These are phyloP conservation scores for Evansstolkia leycettana DNA, from an alignment of 495 filamentous ascomycete species.

Conservation along the genomic window DNA sequence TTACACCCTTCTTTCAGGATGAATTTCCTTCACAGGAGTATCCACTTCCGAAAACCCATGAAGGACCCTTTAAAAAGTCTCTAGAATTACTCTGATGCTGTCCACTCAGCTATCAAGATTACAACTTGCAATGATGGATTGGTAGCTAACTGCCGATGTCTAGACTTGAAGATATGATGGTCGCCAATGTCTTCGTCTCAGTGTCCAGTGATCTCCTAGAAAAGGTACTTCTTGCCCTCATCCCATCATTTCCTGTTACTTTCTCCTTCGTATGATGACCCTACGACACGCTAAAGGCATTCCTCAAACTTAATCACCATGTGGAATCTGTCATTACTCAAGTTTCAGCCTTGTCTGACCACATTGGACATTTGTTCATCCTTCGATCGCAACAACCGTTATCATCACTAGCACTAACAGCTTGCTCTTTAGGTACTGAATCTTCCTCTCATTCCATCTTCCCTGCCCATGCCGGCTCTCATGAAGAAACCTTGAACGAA, in stretches of 20 bases:
- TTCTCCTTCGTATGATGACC: constrained; percentile 60
- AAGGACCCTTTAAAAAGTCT: constrained; percentile 45
- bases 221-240: constrained; percentile 41
- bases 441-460: constrained; percentile 6
- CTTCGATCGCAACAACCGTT: too few relatives aligned
- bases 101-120: not conserved
- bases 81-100: constrained; percentile 57
- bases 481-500: constrained; percentile 96
- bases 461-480: constrained; percentile 18
- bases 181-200: constrained; percentile 1
- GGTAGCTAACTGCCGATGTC: too few relatives aligned
- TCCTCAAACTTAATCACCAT: constrained; percentile 90
- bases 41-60: constrained; percentile 70
- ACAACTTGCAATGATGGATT: too few relatives aligned
- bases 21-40: constrained; percentile 56
- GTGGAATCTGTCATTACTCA: constrained; percentile 68
- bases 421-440: constrained; percentile 34
- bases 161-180: not conserved
- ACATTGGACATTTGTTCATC: constrained; percentile 9
- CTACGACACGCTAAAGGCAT: constrained; percentile 82
- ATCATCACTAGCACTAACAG: constrained; percentile 30
- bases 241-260: constrained; percentile 6
- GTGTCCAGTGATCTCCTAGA: constrained; percentile 3
- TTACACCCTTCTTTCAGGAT: constrained; percentile 23
- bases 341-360: constrained; percentile 99